A percentile compares a stretch with the other conserved stretches of the same genome.
Conservation (phyloP, 495 filamentous ascomycete species). For the Xylaria acuta region DNA sequence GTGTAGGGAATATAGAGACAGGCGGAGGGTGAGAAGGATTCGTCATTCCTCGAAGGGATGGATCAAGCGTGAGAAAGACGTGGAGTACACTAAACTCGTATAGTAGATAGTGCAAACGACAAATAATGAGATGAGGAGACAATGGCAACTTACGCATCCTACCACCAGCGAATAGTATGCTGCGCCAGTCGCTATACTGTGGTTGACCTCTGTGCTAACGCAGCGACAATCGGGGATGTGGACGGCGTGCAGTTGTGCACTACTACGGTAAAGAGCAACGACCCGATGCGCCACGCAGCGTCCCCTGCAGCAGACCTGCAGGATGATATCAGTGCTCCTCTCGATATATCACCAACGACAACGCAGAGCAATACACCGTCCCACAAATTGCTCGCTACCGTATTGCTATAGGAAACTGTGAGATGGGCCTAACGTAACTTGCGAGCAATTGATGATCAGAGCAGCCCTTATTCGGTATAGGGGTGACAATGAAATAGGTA, state of each 20-base stretch:
- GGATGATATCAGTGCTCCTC: conserved; percentile 21
- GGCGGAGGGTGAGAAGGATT: neutral
- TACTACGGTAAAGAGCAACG: neutral
- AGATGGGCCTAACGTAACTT: neutral
- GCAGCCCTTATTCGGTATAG: neutral
- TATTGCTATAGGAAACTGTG: neutral
- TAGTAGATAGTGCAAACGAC: neutral
- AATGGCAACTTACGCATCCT: conserved; percentile 20
- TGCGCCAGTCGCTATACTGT: neutral
- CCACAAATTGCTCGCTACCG: neutral
- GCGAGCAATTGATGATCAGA: neutral
- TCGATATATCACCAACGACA: conserved; percentile 9
- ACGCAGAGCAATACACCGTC: neutral
- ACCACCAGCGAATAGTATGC: conserved; percentile 4
- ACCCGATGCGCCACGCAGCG: neutral
- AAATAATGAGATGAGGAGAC: neutral
- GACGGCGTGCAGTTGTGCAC: neutral
- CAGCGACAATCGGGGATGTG: neutral
- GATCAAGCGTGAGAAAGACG: neutral
- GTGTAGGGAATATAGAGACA: neutral
- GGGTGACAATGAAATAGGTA: neutral
- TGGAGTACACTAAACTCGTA: conserved; percentile 5
- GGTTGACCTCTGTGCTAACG: conserved; percentile 1
- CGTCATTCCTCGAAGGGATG: neutral
- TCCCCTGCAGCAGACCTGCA: conserved; percentile 13